These are phyloP conservation scores for Mycotypha africana DNA, from an alignment of 371 early-diverging fungal genomes.

Conservation along the genomic window DNA sequence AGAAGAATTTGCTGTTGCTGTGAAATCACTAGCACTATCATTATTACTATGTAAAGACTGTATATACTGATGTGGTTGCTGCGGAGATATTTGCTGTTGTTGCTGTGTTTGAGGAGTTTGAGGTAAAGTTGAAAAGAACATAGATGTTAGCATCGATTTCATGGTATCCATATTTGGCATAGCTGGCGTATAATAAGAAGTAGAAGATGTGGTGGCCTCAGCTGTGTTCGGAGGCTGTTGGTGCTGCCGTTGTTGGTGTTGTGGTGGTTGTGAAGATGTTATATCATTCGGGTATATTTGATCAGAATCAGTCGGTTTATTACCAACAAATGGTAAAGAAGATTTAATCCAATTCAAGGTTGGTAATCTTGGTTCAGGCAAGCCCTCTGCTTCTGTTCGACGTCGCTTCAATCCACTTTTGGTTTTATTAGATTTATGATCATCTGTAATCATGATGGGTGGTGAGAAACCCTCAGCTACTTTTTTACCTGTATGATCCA, in stretches of 20 bases:
- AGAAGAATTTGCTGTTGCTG: too few species aligned
- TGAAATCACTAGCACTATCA: too few species aligned
- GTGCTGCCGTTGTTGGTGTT: conserved; percentile 1
- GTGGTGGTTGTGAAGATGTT: too few species aligned
- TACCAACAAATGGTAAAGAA: conserved; percentile 3
- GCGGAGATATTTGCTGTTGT: conserved; percentile 1
- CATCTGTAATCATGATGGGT: conserved; percentile 94
- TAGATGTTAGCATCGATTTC: conserved; percentile 3
- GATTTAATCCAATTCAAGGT: conserved; percentile 13
- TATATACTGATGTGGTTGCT: conserved; percentile 9
- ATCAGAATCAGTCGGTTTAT: background rate
- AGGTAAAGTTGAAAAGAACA: too few species aligned
- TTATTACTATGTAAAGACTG: conserved; percentile 5
- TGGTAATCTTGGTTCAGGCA: conserved; percentile 3
- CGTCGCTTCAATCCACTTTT: conserved; percentile 46
- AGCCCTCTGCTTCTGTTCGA: conserved; percentile 30
- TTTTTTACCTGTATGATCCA: conserved; percentile 61
- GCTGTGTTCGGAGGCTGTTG: background rate
- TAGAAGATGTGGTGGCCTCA: background rate
- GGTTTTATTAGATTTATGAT: conserved; percentile 83
- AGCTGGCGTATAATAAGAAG: background rate
- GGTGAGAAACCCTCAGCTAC: conserved; percentile 84
- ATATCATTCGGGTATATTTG: background rate
- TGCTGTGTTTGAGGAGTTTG: background rate
- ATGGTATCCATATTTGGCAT: background rate